Conservation (phyloP, 2,329 filamentous ascomycete genomes). For the Ophiostoma himal-ulmi region DNA sequence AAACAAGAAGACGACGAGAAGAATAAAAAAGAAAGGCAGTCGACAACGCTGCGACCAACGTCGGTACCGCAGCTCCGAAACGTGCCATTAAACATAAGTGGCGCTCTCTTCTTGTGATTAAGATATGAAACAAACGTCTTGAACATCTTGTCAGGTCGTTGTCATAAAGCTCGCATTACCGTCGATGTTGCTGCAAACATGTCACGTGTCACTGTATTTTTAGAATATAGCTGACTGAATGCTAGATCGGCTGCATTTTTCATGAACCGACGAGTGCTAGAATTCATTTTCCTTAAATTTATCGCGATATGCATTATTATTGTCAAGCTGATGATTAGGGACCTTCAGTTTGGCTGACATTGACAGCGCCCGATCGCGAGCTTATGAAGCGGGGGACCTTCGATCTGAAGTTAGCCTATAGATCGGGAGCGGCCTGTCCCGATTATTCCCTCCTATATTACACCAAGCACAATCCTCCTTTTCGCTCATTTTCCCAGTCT, state of each 20-base stretch:
- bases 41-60: neutral
- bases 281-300: neutral
- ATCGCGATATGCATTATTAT: neutral
- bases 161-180: neutral
- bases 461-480: neutral
- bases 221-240: neutral
- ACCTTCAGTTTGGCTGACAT: neutral
- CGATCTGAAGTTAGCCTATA: neutral
- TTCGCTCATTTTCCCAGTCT: neutral
- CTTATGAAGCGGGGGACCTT: neutral
- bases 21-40: neutral
- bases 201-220: neutral
- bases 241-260: neutral
- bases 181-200: neutral
- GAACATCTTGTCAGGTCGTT: neutral
- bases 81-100: neutral
- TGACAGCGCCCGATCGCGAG: conserved; percentile 2
- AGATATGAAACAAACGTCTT: neutral
- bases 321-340: neutral
- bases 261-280: neutral
- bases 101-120: neutral
- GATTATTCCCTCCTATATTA: conserved; percentile 7
- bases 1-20: neutral
- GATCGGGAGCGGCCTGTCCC: neutral
- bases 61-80: neutral